Percentiles rank a stretch among this genome's conserved stretches.
These are phyloP conservation scores for Alternaria gansuensis DNA, from an alignment of 2,329 filamentous ascomycete genomes.

Conservation along the genomic window DNA sequence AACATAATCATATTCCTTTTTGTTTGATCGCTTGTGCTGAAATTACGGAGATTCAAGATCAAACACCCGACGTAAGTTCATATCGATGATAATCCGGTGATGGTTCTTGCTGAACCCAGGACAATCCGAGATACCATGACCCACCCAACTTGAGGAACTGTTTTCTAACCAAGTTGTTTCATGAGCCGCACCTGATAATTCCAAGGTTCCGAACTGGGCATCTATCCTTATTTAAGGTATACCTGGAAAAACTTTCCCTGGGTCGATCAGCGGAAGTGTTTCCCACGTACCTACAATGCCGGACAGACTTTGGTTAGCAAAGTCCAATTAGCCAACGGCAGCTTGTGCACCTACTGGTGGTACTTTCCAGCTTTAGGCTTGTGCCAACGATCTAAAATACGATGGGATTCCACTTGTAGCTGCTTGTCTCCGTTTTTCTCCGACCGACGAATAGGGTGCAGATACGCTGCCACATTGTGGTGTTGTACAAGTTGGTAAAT, in stretches of 20 bases:
- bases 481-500: neutral
- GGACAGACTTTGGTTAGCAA: neutral
- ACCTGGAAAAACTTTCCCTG: neutral
- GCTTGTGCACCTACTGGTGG: neutral
- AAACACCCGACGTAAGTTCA: neutral
- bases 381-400: neutral
- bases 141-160: neutral
- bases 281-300: neutral
- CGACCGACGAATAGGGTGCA: neutral
- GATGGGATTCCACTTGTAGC: slow-evolving; percentile 1
- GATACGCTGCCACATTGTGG: slow-evolving; percentile 1
- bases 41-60: neutral
- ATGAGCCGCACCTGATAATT: neutral
- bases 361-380: neutral
- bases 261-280: neutral
- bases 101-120: neutral
- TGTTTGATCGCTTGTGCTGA: no score
- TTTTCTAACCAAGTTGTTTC: neutral
- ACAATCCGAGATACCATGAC: neutral
- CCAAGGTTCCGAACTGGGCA: neutral
- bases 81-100: neutral
- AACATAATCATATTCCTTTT: neutral
- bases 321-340: neutral
- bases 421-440: neutral
- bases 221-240: neutral